phyloP scores from a whole-genome alignment of 495 filamentous ascomycete genomes.

The Annulohypoxylon moriforme region DNA sequence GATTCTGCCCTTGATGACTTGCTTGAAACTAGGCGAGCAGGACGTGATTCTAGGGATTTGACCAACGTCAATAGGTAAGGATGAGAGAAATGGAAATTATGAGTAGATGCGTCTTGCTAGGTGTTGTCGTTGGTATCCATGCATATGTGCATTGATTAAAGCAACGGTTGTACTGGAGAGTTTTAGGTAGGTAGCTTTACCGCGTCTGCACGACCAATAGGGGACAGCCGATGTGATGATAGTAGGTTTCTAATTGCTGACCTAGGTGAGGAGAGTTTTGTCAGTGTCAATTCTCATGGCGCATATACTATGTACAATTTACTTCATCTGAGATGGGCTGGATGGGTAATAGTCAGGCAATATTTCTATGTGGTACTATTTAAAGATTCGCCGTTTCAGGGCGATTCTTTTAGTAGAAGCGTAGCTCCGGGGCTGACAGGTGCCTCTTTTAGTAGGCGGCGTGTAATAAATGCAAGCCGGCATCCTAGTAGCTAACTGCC shows the following conservation, averaged over 20 bases:
- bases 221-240: neutral
- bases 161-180: neutral
- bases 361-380: constrained; percentile 10
- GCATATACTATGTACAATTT: neutral
- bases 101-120: neutral
- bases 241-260: neutral
- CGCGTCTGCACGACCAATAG: constrained; percentile 20
- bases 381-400: constrained; percentile 7
- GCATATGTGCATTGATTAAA: neutral
- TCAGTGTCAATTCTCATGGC: neutral
- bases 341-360: neutral
- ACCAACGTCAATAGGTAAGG: too few relatives aligned
- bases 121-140: neutral
- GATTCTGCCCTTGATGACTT: neutral
- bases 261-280: neutral
- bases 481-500: constrained; percentile 14
- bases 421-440: neutral
- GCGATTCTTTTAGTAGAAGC: neutral
- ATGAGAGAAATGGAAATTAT: neutral
- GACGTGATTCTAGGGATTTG: neutral
- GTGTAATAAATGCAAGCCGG: constrained; percentile 1
- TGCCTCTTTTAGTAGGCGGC: neutral
- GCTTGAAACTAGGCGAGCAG: neutral
- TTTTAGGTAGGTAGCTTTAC: neutral
- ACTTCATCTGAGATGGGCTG: neutral